Base-by-base conservation (phyloP, 441 rosid genomes). In the Codiaeum variegatum region DNA sequence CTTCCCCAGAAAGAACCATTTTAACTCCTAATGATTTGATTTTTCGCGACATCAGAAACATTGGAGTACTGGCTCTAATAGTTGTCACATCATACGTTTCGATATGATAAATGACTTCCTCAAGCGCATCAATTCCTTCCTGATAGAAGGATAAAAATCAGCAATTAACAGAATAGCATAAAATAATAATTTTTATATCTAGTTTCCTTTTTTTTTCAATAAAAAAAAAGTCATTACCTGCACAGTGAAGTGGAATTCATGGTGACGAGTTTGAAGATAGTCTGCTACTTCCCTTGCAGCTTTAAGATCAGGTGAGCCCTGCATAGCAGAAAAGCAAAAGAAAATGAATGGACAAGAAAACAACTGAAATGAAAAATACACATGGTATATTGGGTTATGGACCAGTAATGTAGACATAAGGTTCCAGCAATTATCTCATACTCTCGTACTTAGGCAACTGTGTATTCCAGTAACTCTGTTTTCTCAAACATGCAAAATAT, bases 1-100 rank as follows among this genome's bases (percentile, higher is more conserved):
- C 98, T 84, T 93, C 99, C 65, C 99, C 99, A 64, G 99, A 96
- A 49, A 96, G 79, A 78, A 96, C 98, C 99, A 96, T 96, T 82
- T 96, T 96, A 58, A 96, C 99, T 73, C 99, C 99, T 69, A 96
- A 82, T 7, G 99, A 96, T 80, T 92, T 96, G 72, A 96, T 96
- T 84, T 96, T 96, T 73, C 98, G 86, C 1, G 98, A 93, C 98
- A 96, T 96, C 9, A 96, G 96, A 86, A 96, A 96, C 99, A 96
- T 96, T 0, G 98, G 99, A 52, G 98, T 93, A 85, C 99, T 96
- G 56, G 99, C 98, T 84, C 99, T 90, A 76, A 96, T 65, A 7
- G 97, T 96, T 40, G 99, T 96, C 85, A 96, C 98, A 67, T 96
- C 99, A 80, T 89, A 96, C 51, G 98, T 96, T 79, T 96, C 99